Conservation (phyloP, 345 rosid genomes). For the Sonneratia alba region DNA sequence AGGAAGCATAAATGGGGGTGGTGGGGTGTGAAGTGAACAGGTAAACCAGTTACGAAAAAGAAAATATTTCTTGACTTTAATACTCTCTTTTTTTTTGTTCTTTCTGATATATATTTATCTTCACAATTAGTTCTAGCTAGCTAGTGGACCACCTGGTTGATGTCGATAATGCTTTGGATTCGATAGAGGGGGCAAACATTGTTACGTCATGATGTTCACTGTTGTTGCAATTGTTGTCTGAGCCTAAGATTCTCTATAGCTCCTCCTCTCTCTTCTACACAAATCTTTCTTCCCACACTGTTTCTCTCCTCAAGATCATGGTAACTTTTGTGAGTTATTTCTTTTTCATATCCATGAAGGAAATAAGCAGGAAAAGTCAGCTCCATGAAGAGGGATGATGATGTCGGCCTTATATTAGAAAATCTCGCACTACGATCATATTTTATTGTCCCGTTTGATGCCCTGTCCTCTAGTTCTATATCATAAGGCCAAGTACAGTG, state of each 20-base stretch:
- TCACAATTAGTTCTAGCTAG: constrained; percentile 18
- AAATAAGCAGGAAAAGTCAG: not conserved
- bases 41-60: constrained; percentile 6
- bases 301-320: not conserved
- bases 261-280: not conserved
- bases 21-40: constrained; percentile 21
- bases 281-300: not conserved
- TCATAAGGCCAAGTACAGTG: not conserved
- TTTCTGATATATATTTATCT: not conserved
- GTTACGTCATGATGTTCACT: not conserved
- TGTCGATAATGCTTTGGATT: constrained; percentile 20
- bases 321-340: not conserved
- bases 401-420: not conserved
- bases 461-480: not conserved
- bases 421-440: not conserved
- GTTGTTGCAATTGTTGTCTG: not conserved
- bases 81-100: not conserved
- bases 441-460: not conserved
- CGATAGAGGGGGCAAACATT: not conserved
- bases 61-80: not conserved
- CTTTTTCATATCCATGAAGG: not conserved
- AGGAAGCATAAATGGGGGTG: not conserved
- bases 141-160: constrained; percentile 25
- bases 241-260: not conserved
- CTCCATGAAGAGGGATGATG: not conserved